Evolutionary conservation across 805 yeast genomes (phyloP).

Genomic region (Lachancea kluyveri): DNA sequence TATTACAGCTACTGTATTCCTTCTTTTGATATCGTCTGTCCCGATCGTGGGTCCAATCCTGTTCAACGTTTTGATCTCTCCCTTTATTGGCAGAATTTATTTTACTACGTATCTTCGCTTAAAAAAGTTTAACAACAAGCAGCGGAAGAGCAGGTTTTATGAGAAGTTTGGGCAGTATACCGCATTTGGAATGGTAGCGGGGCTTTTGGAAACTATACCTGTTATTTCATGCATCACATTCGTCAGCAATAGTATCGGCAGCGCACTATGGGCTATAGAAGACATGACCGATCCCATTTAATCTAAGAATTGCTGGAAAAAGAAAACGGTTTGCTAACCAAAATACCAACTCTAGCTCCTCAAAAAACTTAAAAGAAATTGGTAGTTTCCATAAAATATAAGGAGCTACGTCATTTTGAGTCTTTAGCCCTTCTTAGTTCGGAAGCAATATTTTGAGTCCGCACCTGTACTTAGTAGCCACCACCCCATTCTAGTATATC

Average conservation of each 20-base stretch:
- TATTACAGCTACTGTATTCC: slow-evolving; percentile 2
- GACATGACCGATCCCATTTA: too few species aligned
- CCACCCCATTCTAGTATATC: too few species aligned
- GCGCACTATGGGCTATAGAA: slow-evolving; percentile 21
- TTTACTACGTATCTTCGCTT: slow-evolving; percentile 14
- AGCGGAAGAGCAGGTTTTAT: slow-evolving; percentile 12
- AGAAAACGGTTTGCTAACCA: too few species aligned
- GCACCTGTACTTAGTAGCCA: too few species aligned
- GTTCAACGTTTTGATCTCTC: slow-evolving; percentile 22
- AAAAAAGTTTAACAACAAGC: slow-evolving; percentile 6
- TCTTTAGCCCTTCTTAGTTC: too few species aligned
- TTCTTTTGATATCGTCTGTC: slow-evolving; percentile 21
- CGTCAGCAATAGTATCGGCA: slow-evolving; percentile 22
- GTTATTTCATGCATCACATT: slow-evolving; percentile 10
- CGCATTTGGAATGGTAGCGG: slow-evolving; percentile 26
- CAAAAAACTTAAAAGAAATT: too few species aligned
- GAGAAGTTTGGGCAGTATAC: slow-evolving; percentile 23
- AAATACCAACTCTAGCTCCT: too few species aligned
- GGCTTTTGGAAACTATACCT: slow-evolving; percentile 23
- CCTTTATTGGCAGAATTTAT: slow-evolving; percentile 25
- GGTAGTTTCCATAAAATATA: too few species aligned
- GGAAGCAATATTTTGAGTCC: too few species aligned
- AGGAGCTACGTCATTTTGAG: too few species aligned
- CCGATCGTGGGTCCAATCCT: slow-evolving; percentile 28
- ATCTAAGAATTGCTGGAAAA: too few species aligned